Percentiles rank a stretch among this genome's conserved stretches.
Conservation (phyloP, 306 rosid species). For the Lathyrus tuberosus region DNA sequence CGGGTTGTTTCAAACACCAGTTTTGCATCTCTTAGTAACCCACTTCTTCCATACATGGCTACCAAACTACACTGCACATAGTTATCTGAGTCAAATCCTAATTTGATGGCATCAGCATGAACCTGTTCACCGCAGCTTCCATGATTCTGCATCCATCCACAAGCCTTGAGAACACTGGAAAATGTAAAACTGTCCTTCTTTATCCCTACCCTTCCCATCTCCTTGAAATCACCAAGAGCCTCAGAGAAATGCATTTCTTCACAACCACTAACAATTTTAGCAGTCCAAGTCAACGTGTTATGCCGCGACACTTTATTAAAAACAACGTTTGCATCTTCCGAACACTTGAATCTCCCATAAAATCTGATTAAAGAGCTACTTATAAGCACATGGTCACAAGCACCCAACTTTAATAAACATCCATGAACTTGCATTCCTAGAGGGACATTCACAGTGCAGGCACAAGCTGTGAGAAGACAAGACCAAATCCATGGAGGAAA, state of each 20-base stretch:
- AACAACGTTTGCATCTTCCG: constrained; percentile 49
- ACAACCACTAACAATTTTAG: constrained; percentile 50
- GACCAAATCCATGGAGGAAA: constrained; percentile 56
- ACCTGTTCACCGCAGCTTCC: constrained; percentile 56
- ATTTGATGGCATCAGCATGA: constrained; percentile 58
- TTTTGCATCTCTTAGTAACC: constrained; percentile 52
- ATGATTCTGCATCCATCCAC: constrained; percentile 52
- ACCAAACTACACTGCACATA: constrained; percentile 61
- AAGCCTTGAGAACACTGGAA: constrained; percentile 66
- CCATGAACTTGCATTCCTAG: constrained; percentile 66
- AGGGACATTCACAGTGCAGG: constrained; percentile 38
- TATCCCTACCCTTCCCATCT: constrained; percentile 58
- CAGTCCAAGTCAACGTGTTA: constrained; percentile 55
- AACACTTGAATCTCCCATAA: constrained; percentile 54
- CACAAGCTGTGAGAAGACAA: constrained; percentile 56
- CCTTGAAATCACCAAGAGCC: constrained; percentile 49
- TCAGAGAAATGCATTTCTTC: constrained; percentile 50
- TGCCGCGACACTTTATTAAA: constrained; percentile 43
- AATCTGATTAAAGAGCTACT: constrained; percentile 55
- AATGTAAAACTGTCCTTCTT: constrained; percentile 56
- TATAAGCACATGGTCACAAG: constrained; percentile 39
- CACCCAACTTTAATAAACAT: constrained; percentile 46
- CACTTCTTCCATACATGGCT: constrained; percentile 65
- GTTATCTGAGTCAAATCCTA: constrained; percentile 46
- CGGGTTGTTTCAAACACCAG: constrained; percentile 45